A percentile compares a stretch with the other conserved stretches of the same genome.
phyloP scores from a whole-genome alignment of 257 asterid species.

The Henckelia pumila region DNA sequence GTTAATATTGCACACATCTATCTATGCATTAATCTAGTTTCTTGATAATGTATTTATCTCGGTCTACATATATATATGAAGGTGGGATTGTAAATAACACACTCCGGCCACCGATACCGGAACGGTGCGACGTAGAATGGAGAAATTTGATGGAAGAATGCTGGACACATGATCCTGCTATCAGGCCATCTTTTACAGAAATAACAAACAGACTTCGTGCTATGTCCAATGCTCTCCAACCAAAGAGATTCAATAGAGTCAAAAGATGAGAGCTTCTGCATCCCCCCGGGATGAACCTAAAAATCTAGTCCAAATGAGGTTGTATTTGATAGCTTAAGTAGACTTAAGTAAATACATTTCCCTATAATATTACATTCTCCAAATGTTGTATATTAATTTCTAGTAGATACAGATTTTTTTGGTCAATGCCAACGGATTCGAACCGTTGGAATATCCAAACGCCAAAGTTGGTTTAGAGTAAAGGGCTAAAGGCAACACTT shows the following conservation, averaged over 20 bases:
- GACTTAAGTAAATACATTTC: background rate
- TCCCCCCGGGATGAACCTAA: background rate
- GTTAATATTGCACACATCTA: no score
- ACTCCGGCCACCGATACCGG: slow-evolving; percentile 80
- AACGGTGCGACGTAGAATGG: slow-evolving; percentile 80
- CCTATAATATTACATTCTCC: background rate
- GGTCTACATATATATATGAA: slow-evolving; percentile 20
- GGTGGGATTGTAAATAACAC: slow-evolving; percentile 90
- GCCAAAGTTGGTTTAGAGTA: no score
- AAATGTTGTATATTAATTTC: background rate
- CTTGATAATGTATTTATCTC: background rate
- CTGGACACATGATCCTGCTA: slow-evolving; percentile 79
- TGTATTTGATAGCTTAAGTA: background rate
- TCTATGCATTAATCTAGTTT: background rate
- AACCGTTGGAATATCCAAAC: no score
- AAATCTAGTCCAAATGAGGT: background rate
- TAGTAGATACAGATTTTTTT: background rate
- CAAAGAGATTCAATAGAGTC: slow-evolving; percentile 54
- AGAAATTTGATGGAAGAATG: slow-evolving; percentile 83
- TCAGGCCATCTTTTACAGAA: slow-evolving; percentile 82
- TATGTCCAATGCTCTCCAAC: slow-evolving; percentile 58
- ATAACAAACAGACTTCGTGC: slow-evolving; percentile 66
- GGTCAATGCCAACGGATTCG: no score
- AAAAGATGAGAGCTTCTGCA: slow-evolving; percentile 40
- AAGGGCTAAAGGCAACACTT: no score